Evolutionary conservation across 495 filamentous ascomycete genomes (phyloP), one percentile per base, ranked within the genome.

Genomic region (Aspergillus conjunctus): DNA sequence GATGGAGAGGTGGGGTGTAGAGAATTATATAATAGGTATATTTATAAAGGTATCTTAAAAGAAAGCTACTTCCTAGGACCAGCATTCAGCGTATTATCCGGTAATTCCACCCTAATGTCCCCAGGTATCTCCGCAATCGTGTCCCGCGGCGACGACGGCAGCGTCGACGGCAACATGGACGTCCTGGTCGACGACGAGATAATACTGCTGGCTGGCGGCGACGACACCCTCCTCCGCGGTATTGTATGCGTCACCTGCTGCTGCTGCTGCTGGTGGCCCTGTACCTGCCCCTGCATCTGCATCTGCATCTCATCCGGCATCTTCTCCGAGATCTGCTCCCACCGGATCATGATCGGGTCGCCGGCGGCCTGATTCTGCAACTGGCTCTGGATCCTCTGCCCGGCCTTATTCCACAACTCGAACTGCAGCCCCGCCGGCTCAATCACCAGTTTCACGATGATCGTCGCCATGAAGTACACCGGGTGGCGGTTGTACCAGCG

Each of bases 401-500:
- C 54, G 5, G 33, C 56, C 20, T 7, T 21, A 43, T 51, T 51
- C 46, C 46, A 58, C 32, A 58, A 17, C 48, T 58, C 56, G 37
- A 58, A 58, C 33, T 32, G 45, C 32, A 58, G 22, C 45, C 56
- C 56, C 20, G 45, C 56, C 1, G 33, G 22, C 56, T 51, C 46
- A 10, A 58, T 51, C 11, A 58, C 56, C 32, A 58, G 48, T 6
- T 44, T 51, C 32, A 58, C 56, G 12, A 58, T 34, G 11, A 58
- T 49, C 9, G 56, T 58, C 12, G 37, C 56, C 11, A 51, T 12
- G 4, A 58, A 58, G 12, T 58, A 58, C 14, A 58, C 56, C 10
- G 56, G 56, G n/a, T 48, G 45, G 12, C 56, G 56, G 34, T 58
- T 75, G 51, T 80, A 80, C 72, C 72, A 79, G 44, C 73, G 76